Evolutionary conservation across 2,329 filamentous ascomycete genomes (phyloP).

Genomic region (Escovopsis sp.): DNA sequence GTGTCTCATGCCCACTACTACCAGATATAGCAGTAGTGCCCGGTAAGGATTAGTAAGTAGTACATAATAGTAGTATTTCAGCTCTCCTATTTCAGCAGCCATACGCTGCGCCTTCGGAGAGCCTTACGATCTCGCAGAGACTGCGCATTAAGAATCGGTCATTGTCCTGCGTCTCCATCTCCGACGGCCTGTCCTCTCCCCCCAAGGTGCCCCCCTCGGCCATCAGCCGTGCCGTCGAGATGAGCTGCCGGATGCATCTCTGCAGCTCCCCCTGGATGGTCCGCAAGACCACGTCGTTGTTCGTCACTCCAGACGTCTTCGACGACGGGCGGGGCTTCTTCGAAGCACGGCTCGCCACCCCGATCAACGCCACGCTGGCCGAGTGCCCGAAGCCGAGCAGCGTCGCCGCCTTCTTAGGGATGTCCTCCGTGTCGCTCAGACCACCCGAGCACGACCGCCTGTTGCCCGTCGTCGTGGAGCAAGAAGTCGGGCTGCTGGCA

Average conservation of each 20-base stretch:
- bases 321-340: constrained; percentile 11
- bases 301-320: constrained; percentile 8
- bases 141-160: constrained; percentile 25
- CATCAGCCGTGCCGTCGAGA: constrained; percentile 30
- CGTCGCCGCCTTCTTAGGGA: constrained; percentile 37
- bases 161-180: constrained; percentile 15
- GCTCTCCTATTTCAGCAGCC: neutral
- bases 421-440: constrained; percentile 17
- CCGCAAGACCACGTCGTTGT: constrained; percentile 21
- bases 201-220: constrained; percentile 11
- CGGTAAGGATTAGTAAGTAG: no score
- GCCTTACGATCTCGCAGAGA: constrained; percentile 27
- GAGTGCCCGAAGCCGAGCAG: constrained; percentile 30
- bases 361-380: constrained; percentile 7
- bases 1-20: no score
- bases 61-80: neutral
- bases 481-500: constrained; percentile 9
- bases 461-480: neutral
- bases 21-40: no score
- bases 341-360: constrained; percentile 9
- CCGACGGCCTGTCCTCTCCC: constrained; percentile 15
- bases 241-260: constrained; percentile 33
- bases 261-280: constrained; percentile 34
- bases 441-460: constrained; percentile 6
- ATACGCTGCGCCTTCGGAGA: constrained; percentile 17